Evolutionary conservation across 2,329 filamentous ascomycete species (phyloP).

Genomic region (Davidsoniella neocaledoniae): DNA sequence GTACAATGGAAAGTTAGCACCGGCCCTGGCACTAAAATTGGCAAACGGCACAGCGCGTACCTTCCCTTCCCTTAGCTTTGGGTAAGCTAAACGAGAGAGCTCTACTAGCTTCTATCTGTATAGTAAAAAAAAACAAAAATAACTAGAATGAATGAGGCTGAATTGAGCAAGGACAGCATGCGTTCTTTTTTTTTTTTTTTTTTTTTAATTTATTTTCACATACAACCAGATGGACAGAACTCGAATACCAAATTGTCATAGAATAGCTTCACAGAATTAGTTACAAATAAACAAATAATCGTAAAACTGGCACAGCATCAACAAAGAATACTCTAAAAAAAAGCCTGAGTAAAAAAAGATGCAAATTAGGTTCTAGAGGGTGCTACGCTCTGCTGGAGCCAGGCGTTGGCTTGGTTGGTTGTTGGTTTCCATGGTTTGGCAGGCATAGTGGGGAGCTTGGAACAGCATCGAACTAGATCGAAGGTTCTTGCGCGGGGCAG

Average conservation of each 20-base stretch:
- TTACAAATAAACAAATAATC: not conserved
- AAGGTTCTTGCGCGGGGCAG: constrained; percentile 17
- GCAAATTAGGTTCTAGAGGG: not conserved
- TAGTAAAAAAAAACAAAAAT: no score
- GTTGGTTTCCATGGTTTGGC: not conserved
- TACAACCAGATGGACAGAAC: not conserved
- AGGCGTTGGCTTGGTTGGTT: not conserved
- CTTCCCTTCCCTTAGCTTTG: no score
- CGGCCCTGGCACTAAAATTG: no score
- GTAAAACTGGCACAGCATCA: not conserved
- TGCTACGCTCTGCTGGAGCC: not conserved
- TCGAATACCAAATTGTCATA: no score
- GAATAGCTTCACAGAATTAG: not conserved
- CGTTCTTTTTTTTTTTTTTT: not conserved
- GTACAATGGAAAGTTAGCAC: no score
- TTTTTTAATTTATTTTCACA: not conserved
- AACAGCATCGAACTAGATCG: constrained; percentile 29
- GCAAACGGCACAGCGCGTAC: no score
- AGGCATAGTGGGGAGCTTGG: constrained; percentile 17
- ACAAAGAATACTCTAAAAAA: not conserved
- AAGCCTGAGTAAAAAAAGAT: not conserved
- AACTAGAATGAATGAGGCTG: no score
- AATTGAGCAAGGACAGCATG: no score
- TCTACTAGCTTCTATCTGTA: no score
- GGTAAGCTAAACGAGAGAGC: no score